Conservation (phyloP, 1,139 yeast species). For the Yamadazyma diddensiae region DNA sequence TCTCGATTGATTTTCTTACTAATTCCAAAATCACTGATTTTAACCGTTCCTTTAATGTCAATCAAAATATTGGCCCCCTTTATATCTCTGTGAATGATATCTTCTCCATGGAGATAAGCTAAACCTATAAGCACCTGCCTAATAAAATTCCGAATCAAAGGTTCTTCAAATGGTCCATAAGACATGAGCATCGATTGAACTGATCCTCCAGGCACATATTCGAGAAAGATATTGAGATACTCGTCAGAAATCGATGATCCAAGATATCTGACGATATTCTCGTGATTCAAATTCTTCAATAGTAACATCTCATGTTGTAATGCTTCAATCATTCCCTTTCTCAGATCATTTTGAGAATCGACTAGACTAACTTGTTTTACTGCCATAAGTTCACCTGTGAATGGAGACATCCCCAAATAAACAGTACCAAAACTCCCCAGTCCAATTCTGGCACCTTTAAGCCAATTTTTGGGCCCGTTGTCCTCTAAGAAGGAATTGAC, state of each 20-base stretch:
- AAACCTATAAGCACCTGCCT: slow-evolving; percentile 82
- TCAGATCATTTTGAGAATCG: slow-evolving; percentile 38
- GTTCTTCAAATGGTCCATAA: slow-evolving; percentile 92
- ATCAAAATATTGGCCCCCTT: slow-evolving; percentile 91
- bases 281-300: slow-evolving; percentile 79
- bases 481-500: slow-evolving; percentile 18
- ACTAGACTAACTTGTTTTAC: slow-evolving; percentile 88
- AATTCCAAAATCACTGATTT: slow-evolving; percentile 92
- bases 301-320: slow-evolving; percentile 80
- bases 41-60: slow-evolving; percentile 87
- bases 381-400: slow-evolving; percentile 95
- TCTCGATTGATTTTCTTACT: slow-evolving; percentile 63
- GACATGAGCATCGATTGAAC: slow-evolving; percentile 80
- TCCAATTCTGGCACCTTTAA: slow-evolving; percentile 89
- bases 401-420: slow-evolving; percentile 85
- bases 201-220: slow-evolving; percentile 96
- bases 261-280: slow-evolving; percentile 84
- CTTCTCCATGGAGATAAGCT: slow-evolving; percentile 74
- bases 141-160: slow-evolving; percentile 77
- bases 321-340: slow-evolving; percentile 71
- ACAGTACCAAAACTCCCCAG: slow-evolving; percentile 95
- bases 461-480: slow-evolving; percentile 74
- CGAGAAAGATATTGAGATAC: slow-evolving; percentile 77
- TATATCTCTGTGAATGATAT: slow-evolving; percentile 86
- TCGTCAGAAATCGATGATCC: slow-evolving; percentile 79